Evolutionary conservation across 1,284 basidiomycete genomes (phyloP), one percentile per base, ranked within the genome.

Genomic region (Peniophora sp.): DNA sequence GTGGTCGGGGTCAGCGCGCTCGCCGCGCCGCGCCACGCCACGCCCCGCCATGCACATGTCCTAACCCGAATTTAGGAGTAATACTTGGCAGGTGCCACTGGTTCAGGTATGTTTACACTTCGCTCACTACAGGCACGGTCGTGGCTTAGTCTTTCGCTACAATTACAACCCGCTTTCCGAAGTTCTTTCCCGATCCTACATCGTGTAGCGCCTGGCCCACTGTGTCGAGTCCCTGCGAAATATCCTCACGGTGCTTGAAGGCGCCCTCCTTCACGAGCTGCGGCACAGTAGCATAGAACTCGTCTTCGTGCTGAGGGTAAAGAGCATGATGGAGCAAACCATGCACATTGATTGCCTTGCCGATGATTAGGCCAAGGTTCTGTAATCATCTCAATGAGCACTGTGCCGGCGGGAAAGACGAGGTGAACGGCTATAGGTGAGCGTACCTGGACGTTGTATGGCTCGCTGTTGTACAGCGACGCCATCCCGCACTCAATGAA

Each of bases 281-380:
- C 0, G 77, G 72, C 38, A 89, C 63, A 41, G 75, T 73, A 8
- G 65, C 63, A 60, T 79, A 79, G 64, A 81, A 81, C 34, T 68
- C 67, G 0, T 65, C 61, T 1, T 47, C 50, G 60, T 74, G 72
- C 58, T 74, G 71, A 25, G 54, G 48, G 6, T 62, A 51, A 16
- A 75, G 63, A 49, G 71, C 68, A 45, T 59, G 58, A 14, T 80
- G 74, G 56, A 81, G 69, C 65, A 89, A 84, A 10, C 87, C 88
- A 55, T 73, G 61, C 52, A 89, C 65, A 11, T 66, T 75, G 50
- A 83, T 71, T 45, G 73, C 67, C 61, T 77, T 75, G 3, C 63
- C 63, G 58, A 84, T 69, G 55, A 84, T 66, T 47, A 68, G 41
- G 25, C 56, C 34, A 3, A 64, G 50, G 52, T 67, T 67, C 60